These are phyloP conservation scores for Backusella australiensis DNA, from an alignment of 192 early-diverging fungal species.

Conservation along the genomic window DNA sequence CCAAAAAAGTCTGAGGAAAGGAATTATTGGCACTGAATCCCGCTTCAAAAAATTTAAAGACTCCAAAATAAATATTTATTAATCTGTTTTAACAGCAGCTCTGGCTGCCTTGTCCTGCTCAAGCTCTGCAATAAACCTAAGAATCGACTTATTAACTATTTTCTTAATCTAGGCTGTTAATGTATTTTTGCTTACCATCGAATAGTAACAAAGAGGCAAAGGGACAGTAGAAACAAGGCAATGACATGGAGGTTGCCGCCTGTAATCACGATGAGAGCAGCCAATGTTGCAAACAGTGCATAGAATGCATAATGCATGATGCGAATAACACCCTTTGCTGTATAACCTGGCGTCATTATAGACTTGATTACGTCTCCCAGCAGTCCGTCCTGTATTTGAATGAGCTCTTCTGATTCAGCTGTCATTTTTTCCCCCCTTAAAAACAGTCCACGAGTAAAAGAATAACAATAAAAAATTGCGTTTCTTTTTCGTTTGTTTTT, in stretches of 20 bases:
- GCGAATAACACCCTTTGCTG: slow-evolving; percentile 30
- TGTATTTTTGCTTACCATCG: slow-evolving; percentile 19
- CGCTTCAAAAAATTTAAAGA: too few species aligned
- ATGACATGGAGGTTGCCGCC: slow-evolving; percentile 35
- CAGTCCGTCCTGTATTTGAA: slow-evolving; percentile 8
- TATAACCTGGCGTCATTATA: slow-evolving; percentile 39
- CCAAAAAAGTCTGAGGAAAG: too few species aligned
- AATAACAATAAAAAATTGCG: neutral
- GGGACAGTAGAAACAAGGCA: slow-evolving; percentile 29
- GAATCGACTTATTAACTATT: neutral
- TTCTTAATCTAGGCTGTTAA: too few species aligned
- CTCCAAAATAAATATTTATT: neutral
- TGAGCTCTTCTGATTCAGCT: neutral
- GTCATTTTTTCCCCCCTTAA: neutral
- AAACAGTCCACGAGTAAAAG: neutral
- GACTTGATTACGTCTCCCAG: slow-evolving; percentile 30
- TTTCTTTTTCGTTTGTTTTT: too few species aligned
- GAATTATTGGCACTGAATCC: too few species aligned
- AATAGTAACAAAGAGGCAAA: slow-evolving; percentile 31
- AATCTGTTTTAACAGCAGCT: neutral
- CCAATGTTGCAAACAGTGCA: slow-evolving; percentile 33
- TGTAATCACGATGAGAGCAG: slow-evolving; percentile 20
- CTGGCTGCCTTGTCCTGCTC: neutral
- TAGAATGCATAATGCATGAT: slow-evolving; percentile 36
- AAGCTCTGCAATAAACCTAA: neutral